These are phyloP conservation scores for Globisporangium radiosum DNA, from an alignment of 352 stramenopile species.

Conservation along the genomic window DNA sequence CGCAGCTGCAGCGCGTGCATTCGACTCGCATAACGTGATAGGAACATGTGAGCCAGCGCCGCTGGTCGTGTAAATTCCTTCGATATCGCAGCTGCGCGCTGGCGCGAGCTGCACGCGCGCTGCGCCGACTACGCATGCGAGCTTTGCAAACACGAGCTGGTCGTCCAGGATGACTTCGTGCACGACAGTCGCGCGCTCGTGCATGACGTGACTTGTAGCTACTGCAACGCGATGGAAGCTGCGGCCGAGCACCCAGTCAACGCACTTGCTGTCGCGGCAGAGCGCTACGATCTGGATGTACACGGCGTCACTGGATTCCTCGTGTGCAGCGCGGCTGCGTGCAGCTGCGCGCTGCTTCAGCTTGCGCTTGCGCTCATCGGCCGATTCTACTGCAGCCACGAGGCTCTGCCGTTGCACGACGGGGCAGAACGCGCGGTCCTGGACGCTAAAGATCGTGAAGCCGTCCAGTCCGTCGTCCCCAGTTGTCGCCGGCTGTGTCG, in stretches of 20 bases:
- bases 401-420: slow-evolving; percentile 2
- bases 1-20: background rate
- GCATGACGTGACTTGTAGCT: slow-evolving; percentile 5
- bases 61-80: too few species aligned
- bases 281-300: slow-evolving; percentile 9
- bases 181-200: slow-evolving; percentile 2
- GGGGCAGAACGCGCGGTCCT: slow-evolving; percentile 12
- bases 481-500: too few species aligned
- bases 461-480: background rate
- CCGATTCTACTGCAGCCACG: background rate
- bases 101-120: slow-evolving; percentile 1
- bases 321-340: background rate
- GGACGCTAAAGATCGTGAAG: slow-evolving; percentile 16
- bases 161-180: slow-evolving; percentile 11
- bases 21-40: too few species aligned
- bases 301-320: slow-evolving; percentile 2
- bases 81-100: slow-evolving; percentile 2
- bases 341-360: background rate
- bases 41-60: too few species aligned
- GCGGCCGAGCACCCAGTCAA: slow-evolving; percentile 13
- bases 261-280: slow-evolving; percentile 12
- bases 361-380: background rate
- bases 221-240: slow-evolving; percentile 8
- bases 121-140: slow-evolving; percentile 7
- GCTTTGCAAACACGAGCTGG: slow-evolving; percentile 5